Percentiles rank a stretch among this genome's conserved stretches.
These are phyloP conservation scores for Vicia faba DNA, from an alignment of 306 rosid genomes.

Conservation along the genomic window DNA sequence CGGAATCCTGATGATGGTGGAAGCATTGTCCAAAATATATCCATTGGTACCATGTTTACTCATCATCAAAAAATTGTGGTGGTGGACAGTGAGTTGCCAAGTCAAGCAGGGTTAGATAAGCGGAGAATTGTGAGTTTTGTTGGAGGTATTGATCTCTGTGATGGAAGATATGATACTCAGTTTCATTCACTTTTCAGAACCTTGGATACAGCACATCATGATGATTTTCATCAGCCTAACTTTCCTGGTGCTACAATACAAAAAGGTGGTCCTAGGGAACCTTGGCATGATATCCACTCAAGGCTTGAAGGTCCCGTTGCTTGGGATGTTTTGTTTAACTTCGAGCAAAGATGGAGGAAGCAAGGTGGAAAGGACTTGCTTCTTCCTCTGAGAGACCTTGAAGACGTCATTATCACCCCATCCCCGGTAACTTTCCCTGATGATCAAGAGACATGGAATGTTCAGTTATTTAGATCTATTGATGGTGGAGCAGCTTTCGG, in stretches of 20 bases:
- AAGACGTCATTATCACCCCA: conserved; percentile 55
- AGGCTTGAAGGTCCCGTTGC: conserved; percentile 73
- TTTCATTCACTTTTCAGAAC: conserved; percentile 74
- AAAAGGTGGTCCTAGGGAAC: conserved; percentile 73
- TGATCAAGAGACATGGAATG: conserved; percentile 68
- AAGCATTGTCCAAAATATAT: conserved; percentile 54
- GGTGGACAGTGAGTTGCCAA: conserved; percentile 59
- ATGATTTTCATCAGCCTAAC: conserved; percentile 72
- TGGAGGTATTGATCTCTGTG: conserved; percentile 73
- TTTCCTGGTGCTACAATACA: conserved; percentile 49
- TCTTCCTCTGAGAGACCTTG: conserved; percentile 50
- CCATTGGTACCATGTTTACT: conserved; percentile 61
- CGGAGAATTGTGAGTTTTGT: conserved; percentile 66
- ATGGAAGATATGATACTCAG: conserved; percentile 68
- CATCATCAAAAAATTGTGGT: conserved; percentile 75
- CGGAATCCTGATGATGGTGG: conserved; percentile 71
- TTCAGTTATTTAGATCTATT: conserved; percentile 66
- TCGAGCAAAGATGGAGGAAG: conserved; percentile 75
- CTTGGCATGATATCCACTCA: conserved; percentile 75
- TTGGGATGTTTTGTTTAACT: conserved; percentile 69
- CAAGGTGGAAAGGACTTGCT: conserved; percentile 69
- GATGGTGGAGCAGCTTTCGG: conserved; percentile 82
- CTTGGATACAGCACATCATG: conserved; percentile 59
- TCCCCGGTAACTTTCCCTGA: conserved; percentile 63
- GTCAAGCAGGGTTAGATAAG: conserved; percentile 34